phyloP scores from a whole-genome alignment of 108 stramenopile species.

The Cylindrotheca closterium region DNA sequence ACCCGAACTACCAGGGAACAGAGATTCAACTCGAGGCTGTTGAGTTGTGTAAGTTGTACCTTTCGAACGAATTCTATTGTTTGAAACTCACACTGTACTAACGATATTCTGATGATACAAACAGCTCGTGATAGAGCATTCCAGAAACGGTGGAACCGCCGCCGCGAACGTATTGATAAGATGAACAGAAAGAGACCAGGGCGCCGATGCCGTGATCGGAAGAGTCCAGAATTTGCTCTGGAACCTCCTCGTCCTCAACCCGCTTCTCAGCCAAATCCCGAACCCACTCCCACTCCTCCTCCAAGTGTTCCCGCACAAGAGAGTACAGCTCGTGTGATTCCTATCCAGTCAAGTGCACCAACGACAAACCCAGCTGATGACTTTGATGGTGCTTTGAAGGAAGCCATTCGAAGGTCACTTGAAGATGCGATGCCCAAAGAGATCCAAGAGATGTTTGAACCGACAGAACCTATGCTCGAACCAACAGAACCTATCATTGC shows the following conservation, averaged over 20 bases:
- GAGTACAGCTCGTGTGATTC: background rate
- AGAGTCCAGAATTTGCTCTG: too few species aligned
- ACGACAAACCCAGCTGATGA: conserved; percentile 1
- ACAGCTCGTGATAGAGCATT: conserved; percentile 66
- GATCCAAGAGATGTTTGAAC: conserved; percentile 2
- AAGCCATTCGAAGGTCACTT: conserved; percentile 61
- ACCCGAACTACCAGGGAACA: conserved; percentile 63
- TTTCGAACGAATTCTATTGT: background rate
- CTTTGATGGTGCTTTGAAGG: conserved; percentile 47
- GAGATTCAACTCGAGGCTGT: conserved; percentile 67
- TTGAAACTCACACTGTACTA: background rate
- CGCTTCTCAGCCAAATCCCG: too few species aligned
- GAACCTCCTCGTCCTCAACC: too few species aligned
- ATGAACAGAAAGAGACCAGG: background rate
- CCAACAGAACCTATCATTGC: background rate
- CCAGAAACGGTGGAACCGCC: conserved; percentile 65
- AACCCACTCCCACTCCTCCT: too few species aligned
- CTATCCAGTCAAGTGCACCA: background rate
- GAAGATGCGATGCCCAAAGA: conserved; percentile 28
- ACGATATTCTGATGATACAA: background rate
- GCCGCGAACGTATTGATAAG: conserved; percentile 18
- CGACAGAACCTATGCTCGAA: conserved; percentile 2
- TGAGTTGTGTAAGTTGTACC: conserved; percentile 39
- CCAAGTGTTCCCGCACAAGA: background rate
- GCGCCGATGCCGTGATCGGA: background rate